Evolutionary conservation across 768 basidiomycete species (phyloP), one percentile per base, ranked within the genome.

Genomic region (Boletus edulis): DNA sequence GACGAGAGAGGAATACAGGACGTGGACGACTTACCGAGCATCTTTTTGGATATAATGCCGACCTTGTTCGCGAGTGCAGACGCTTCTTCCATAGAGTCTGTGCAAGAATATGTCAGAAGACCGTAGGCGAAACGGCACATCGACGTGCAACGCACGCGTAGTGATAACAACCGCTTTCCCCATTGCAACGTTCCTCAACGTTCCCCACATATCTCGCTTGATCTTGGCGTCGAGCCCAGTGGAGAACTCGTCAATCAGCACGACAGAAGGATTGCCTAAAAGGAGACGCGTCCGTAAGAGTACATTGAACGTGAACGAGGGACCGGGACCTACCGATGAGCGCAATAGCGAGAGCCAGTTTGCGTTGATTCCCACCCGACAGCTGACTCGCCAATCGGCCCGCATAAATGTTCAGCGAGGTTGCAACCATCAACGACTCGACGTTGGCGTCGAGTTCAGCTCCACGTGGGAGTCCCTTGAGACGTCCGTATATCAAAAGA

Each of bases 21-120:
- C 18, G 24, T 6, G 5, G 32, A 12, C 22, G 12, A 50, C 51
- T 46, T 59, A 86, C 85, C 86, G 1, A 91, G 78, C 73, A 91
- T 75, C 46, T 78, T 79, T 52, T 82, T 83, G 2, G 89, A 86
- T 12, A 92, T 71, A 51, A 91, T 91, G 18, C 87, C 88, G 17
- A 91, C 89, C 64, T 84, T 83, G 62, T 77, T 85, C 2, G 89
- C 86, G 2, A 91, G 74, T 7, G 87, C 87, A 15, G 87, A 86
- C 2, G 87, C 89, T 68, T 92, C 89, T 69, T 90, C 89, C 89
- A 91, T 91, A 0, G 87, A 89, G 67, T 90, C 87, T 84, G 62
- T 15, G 18, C 10, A 18, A 34, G 20, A 11, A 34, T 38, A 10
- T 10, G 39, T 24, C 10, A 12, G 24, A 4, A 22, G 12, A 2